Base-by-base conservation (phyloP, 371 early-diverging fungal species). In the Lichtheimia hyalospora region DNA sequence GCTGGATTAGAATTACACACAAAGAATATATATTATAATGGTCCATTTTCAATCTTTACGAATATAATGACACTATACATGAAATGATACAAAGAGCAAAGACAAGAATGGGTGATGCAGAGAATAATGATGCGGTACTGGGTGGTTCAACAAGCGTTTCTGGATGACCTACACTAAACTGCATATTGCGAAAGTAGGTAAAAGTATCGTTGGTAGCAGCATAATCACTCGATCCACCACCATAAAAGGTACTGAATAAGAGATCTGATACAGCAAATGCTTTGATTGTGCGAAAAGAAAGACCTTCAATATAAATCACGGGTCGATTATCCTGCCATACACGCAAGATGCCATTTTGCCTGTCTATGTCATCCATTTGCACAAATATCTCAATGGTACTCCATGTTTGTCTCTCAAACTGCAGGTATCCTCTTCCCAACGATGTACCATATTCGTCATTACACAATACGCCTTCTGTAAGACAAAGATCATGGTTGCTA, bases 361-460 rank as follows among this genome's bases (percentile, higher is more conserved):
- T 24, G 39, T 20, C 53, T 1, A 24, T 12, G 23, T 53, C 53
- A 20, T 53, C 40, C 53, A 53, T 53, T 13, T 39, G 20, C 40
- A 40, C 40, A 40, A 39, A 53, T 39, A 53, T 53, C 40, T 53
- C 53, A 40, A 53, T 40, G 20, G 13, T 53, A 5, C 40, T 16
- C 53, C 53, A 53, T 13, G 6, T 53, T 13, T 53, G 28, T 13
- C 21, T 34, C 18, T 16, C 18, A 39, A 53, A 53, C 2, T 53
- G 13, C 2, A 53, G 16, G 18, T 10, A 7, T 2, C 53, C 53
- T 53, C 53, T 5, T 8, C 18, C 53, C n/a, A 53, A 18, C 7
- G 53, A 53, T 34, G 39, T 53, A 40, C 53, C 53, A 53, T 13
- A 53, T 15, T 53, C 40, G 16, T 40, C 40, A 20, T 53, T 53